Base-by-base conservation (phyloP, 495 filamentous ascomycete species). In the Aspergillus asperescens region DNA sequence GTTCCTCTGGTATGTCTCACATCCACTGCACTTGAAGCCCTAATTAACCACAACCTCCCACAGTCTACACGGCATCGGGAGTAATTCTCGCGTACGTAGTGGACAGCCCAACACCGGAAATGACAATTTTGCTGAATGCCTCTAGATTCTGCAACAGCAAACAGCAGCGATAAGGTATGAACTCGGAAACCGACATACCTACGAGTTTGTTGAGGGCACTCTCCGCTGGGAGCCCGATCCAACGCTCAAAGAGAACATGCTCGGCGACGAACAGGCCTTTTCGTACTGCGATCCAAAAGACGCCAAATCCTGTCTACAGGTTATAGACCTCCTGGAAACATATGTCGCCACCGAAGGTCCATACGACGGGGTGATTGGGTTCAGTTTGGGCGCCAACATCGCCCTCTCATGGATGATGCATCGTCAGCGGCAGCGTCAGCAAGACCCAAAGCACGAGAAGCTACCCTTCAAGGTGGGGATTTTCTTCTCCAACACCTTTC, bases 351-450 rank as follows among this genome's bases (percentile, higher is more conserved):
- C 54, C 6, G 63, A 62, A 28, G 69, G 66, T 6, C 68, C 69
- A 1, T 73, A 64, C 38, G 69, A 73, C 44, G 69, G 67, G 0
- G 47, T 73, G 9, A 48, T 73, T 18, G 68, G 55, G n/a, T 73
- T 66, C 39, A 67, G 62, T 8, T 52, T 65, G 24, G 66, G 61
- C 8, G 66, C 48, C 23, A 57, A 44, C 5, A 20, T 55, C 23
- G 48, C 44, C 8, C 28, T 53, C 4, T 35, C 56, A 4, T 53
- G 35, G 15, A 35, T 57, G 13, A 34, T 35, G 5, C 40, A 44
- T 24, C 39, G 44, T 15, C 22, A 32, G 37, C 37, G 7, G 20
- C 37, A 22, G 20, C 10, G 15, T n/a, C 20, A 29, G n/a, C 13
- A 31, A 10, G 18, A 31, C 22, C 39, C 20, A 1, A 7, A 18